A percentile compares a stretch with the other conserved stretches of the same genome.
Evolutionary conservation across 768 basidiomycete species (phyloP).

Genomic region (Tylopilus intermedius): DNA sequence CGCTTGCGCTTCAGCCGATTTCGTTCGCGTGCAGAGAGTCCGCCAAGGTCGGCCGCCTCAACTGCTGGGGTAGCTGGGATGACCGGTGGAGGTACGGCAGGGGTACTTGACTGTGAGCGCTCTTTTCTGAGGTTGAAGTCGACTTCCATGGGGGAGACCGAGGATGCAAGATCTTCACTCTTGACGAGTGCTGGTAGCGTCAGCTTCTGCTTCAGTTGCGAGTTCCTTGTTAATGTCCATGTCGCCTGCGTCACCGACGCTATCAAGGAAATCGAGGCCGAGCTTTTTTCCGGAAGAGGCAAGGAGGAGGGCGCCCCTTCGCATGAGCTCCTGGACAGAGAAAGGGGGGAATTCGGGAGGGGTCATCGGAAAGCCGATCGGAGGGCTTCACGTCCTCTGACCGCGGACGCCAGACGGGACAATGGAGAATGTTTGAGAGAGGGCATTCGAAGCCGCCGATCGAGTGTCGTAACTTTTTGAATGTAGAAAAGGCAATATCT

Average conservation of each 20-base stretch:
- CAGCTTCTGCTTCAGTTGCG: conserved; percentile 50
- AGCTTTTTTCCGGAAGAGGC: conserved; percentile 94
- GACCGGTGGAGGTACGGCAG: conserved; percentile 47
- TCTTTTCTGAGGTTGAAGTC: conserved; percentile 39
- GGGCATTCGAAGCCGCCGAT: conserved; percentile 79
- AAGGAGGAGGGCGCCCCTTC: conserved; percentile 73
- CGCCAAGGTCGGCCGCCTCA: conserved; percentile 43
- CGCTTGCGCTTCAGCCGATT: conserved; percentile 94
- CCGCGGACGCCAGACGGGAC: conserved; percentile 71
- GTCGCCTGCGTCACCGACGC: conserved; percentile 63
- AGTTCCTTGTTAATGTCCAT: conserved; percentile 86
- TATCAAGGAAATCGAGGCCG: conserved; percentile 82
- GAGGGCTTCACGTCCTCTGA: conserved; percentile 23
- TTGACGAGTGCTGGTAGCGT: conserved; percentile 37
- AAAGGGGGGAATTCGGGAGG: conserved; percentile 67
- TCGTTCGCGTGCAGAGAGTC: conserved; percentile 85
- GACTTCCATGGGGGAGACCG: conserved; percentile 43
- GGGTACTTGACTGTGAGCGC: conserved; percentile 40
- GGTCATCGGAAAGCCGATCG: conserved; percentile 24
- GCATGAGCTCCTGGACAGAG: conserved; percentile 70
- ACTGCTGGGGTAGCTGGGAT: conserved; percentile 32
- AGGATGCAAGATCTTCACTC: conserved; percentile 33
- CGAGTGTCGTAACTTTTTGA: conserved; percentile 92
- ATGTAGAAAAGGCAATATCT: conserved; percentile 89
- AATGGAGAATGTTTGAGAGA: conserved; percentile 81